These are phyloP conservation scores for Cydonia oblonga DNA, from an alignment of 331 rosid species.

Conservation along the genomic window DNA sequence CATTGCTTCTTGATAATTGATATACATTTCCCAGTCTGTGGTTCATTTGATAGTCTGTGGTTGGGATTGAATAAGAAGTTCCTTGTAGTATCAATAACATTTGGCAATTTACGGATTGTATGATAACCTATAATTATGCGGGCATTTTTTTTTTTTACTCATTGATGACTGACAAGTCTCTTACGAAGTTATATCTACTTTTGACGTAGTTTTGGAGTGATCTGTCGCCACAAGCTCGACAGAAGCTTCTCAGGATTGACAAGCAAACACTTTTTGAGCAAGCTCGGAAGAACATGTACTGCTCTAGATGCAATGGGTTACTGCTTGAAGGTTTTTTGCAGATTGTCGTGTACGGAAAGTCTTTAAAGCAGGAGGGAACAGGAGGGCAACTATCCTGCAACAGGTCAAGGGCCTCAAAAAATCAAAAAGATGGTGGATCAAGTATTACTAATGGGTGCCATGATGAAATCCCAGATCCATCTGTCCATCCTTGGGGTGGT, in stretches of 20 bases:
- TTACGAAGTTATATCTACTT: constrained; percentile 15
- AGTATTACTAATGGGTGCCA: constrained; percentile 35
- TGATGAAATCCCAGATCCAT: constrained; percentile 87
- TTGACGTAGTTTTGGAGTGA: constrained; percentile 80
- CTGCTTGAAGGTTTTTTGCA: constrained; percentile 95
- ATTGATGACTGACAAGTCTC: constrained; percentile 1
- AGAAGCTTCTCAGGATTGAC: constrained; percentile 83
- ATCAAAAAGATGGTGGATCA: constrained; percentile 44
- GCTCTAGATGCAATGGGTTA: constrained; percentile 97
- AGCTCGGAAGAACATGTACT: constrained; percentile 98
- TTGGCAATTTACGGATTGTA: not conserved
- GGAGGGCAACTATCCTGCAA: constrained; percentile 38
- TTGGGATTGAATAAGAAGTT: not conserved
- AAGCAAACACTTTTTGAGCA: constrained; percentile 94
- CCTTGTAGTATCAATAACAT: not conserved
- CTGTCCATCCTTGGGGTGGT: constrained; percentile 99
- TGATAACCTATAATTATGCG: not conserved
- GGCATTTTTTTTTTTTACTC: not conserved
- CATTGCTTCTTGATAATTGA: not conserved
- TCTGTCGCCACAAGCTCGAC: constrained; percentile 56
- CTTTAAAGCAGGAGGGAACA: constrained; percentile 71
- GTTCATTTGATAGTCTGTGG: not conserved
- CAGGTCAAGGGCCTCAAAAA: constrained; percentile 37
- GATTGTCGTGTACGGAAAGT: constrained; percentile 88
- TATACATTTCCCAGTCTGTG: not conserved